These are phyloP conservation scores for Neofusicoccum ribis DNA, from an alignment of 2,329 filamentous ascomycete genomes.

Conservation along the genomic window DNA sequence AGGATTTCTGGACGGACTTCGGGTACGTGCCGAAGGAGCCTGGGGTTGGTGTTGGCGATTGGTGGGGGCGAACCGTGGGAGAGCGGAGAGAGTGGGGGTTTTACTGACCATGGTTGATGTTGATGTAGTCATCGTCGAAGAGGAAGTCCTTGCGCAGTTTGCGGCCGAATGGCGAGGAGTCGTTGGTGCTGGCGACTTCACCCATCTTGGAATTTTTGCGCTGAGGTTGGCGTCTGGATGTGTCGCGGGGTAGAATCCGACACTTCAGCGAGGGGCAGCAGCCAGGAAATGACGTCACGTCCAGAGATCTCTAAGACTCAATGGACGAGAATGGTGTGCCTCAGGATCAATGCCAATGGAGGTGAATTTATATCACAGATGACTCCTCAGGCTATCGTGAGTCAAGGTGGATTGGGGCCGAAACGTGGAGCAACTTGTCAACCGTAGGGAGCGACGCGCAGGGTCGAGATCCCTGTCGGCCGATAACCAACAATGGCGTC, in stretches of 20 bases:
- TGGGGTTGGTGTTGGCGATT: slow-evolving; percentile 18
- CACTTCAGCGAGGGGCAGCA: no score
- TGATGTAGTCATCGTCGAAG: slow-evolving; percentile 67
- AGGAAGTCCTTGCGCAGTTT: slow-evolving; percentile 65
- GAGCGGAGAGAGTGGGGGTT: background rate
- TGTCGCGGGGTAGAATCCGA: no score
- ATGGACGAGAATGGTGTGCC: no score
- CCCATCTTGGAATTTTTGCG: background rate
- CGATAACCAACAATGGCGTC: background rate
- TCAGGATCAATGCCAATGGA: background rate
- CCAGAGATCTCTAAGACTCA: no score
- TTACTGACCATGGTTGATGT: slow-evolving; percentile 73
- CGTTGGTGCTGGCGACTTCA: slow-evolving; percentile 22
- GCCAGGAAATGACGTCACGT: no score
- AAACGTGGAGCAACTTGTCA: background rate
- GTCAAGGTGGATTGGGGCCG: background rate
- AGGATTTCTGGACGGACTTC: slow-evolving; percentile 56
- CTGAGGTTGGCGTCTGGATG: no score
- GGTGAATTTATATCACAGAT: background rate
- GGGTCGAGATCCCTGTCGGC: background rate
- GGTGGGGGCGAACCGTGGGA: background rate
- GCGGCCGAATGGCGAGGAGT: slow-evolving; percentile 49
- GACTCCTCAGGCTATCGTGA: no score
- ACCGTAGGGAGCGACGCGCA: background rate
- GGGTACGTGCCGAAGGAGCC: slow-evolving; percentile 83